These are phyloP conservation scores for Pythium phragmiticola DNA, from an alignment of 352 stramenopile species.

Conservation along the genomic window DNA sequence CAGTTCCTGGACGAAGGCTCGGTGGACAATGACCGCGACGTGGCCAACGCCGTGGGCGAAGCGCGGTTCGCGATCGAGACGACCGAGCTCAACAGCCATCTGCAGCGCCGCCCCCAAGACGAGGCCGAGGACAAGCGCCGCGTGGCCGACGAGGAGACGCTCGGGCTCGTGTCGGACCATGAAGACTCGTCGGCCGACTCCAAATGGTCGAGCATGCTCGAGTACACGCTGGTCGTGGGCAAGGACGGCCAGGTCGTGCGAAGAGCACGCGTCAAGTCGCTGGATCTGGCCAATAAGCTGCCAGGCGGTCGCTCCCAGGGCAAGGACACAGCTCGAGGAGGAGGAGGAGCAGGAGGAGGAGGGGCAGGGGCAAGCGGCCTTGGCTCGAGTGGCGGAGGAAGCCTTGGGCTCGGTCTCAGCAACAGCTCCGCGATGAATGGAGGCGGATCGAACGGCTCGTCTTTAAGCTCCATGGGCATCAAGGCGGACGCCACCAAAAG, in stretches of 20 bases:
- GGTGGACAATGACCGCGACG: conserved; percentile 68
- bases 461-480: conserved; percentile 28
- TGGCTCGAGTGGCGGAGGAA: not conserved
- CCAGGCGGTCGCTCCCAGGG: conserved; percentile 32
- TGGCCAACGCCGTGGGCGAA: conserved; percentile 48
- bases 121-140: conserved; percentile 63
- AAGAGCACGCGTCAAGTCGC: conserved; percentile 75
- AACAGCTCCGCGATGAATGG: conserved; percentile 15
- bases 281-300: conserved; percentile 80
- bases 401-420: conserved; percentile 2
- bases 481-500: conserved; percentile 42
- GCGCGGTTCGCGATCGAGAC: conserved; percentile 45
- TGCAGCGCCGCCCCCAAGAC: conserved; percentile 44
- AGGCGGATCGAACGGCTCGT: conserved; percentile 6
- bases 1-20: conserved; percentile 61
- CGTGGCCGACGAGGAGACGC: conserved; percentile 56
- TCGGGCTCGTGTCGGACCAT: conserved; percentile 64
- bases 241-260: conserved; percentile 85
- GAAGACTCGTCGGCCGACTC: conserved; percentile 77
- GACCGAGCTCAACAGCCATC: conserved; percentile 31
- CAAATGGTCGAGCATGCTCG: conserved; percentile 86
- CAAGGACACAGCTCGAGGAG: conserved; percentile 46
- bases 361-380: conserved; percentile 4
- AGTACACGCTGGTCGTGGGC: conserved; percentile 81
- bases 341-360: conserved; percentile 14